phyloP scores from a whole-genome alignment of 345 rosid species.

The Excoecaria cochinchinensis region DNA sequence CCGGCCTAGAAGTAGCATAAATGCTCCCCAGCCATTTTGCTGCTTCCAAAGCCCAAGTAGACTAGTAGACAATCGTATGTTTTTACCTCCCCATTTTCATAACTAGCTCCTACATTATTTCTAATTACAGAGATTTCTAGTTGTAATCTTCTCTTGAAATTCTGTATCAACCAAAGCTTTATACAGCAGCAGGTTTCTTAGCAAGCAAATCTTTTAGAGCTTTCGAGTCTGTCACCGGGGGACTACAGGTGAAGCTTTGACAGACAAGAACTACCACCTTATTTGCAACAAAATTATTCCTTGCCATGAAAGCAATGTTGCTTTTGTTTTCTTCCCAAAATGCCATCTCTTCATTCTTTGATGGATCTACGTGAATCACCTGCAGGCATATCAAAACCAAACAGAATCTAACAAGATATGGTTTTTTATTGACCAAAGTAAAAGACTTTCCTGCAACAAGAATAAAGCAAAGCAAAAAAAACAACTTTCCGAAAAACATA shows the following conservation, averaged over 20 bases:
- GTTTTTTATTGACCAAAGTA: neutral
- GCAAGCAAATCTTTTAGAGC: conserved; percentile 51
- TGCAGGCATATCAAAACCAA: conserved; percentile 24
- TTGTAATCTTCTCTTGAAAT: neutral
- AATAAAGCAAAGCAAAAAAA: conserved; percentile 1
- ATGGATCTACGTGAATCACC: conserved; percentile 81
- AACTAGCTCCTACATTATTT: neutral
- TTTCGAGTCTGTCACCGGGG: conserved; percentile 49
- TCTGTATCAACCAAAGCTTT: neutral
- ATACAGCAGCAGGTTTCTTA: conserved; percentile 27
- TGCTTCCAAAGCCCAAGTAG: no score
- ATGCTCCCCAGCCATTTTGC: no score
- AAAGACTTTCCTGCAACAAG: conserved; percentile 3
- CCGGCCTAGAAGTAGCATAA: no score
- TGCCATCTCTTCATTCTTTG: conserved; percentile 56
- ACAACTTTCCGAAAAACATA: neutral
- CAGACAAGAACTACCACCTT: conserved; percentile 76
- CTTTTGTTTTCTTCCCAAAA: conserved; percentile 67
- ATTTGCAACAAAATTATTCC: conserved; percentile 45
- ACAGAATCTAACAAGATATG: neutral
- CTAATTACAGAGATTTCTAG: neutral
- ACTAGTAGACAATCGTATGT: no score
- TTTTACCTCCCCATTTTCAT: no score
- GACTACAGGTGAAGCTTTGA: conserved; percentile 81
- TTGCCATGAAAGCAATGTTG: conserved; percentile 61